Percentiles rank a stretch among this genome's conserved stretches.
phyloP scores from a whole-genome alignment of 345 rosid genomes.

The Kernera saxatilis region DNA sequence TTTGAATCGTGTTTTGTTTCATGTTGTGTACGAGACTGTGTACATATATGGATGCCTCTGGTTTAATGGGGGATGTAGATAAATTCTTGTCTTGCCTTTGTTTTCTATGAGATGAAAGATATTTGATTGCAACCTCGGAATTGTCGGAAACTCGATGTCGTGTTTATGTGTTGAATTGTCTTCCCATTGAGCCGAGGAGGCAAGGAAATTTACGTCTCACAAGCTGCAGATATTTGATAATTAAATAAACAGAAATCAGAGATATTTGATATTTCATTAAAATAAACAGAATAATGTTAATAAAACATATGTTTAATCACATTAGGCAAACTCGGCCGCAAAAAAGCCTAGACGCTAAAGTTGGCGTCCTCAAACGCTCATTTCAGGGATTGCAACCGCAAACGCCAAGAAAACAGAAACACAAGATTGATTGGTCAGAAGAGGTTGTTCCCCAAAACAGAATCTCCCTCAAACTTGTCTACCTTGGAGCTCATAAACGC shows the following conservation, averaged over 20 bases:
- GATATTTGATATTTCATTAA: too few species aligned
- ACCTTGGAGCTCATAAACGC: neutral
- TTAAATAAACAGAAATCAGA: too few species aligned
- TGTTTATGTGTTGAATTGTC: too few species aligned
- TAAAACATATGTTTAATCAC: too few species aligned
- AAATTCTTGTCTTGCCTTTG: neutral
- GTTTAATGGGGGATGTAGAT: slow-evolving; percentile 21
- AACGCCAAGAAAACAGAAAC: neutral
- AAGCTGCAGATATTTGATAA: too few species aligned
- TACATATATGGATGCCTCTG: slow-evolving; percentile 10
- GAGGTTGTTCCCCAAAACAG: neutral
- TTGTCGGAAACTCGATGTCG: neutral
- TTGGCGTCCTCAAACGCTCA: too few species aligned
- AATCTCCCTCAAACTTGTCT: neutral
- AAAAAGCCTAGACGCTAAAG: too few species aligned
- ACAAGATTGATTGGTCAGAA: neutral
- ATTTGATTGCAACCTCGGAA: neutral
- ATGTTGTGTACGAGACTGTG: slow-evolving; percentile 7
- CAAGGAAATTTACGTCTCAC: too few species aligned
- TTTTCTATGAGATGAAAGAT: slow-evolving; percentile 7
- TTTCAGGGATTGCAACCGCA: too few species aligned
- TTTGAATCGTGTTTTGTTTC: neutral
- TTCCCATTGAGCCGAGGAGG: too few species aligned
- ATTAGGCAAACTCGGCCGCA: too few species aligned
- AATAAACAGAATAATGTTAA: too few species aligned